A percentile compares a stretch with the other conserved stretches of the same genome.
Conservation (phyloP, 108 stramenopile species). For the Nitzschia sp. region DNA sequence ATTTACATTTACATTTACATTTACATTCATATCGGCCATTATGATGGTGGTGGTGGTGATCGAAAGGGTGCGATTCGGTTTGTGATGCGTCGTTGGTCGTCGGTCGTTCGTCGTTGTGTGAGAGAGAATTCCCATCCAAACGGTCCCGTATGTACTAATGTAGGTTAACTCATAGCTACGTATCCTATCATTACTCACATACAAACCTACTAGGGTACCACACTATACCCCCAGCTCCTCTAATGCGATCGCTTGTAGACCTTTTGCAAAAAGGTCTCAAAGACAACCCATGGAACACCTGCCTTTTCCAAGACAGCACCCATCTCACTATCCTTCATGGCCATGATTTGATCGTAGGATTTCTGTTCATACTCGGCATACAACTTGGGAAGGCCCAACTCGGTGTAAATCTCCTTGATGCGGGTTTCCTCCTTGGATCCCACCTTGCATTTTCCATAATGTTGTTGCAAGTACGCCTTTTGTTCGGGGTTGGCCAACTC, state of each 20-base stretch:
- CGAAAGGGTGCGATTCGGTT: background rate
- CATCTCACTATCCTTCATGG: slow-evolving; percentile 44
- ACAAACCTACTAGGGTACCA: too few relatives aligned
- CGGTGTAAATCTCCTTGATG: slow-evolving; percentile 70
- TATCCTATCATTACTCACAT: too few relatives aligned
- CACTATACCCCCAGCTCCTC: background rate
- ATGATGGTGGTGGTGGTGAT: background rate
- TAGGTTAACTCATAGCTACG: too few relatives aligned
- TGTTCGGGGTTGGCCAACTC: slow-evolving; percentile 26
- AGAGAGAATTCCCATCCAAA: too few relatives aligned
- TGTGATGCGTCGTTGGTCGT: too few relatives aligned
- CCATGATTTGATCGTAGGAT: slow-evolving; percentile 56
- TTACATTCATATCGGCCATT: background rate
- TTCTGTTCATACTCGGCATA: slow-evolving; percentile 77
- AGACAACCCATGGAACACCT: slow-evolving; percentile 64
- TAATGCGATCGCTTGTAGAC: slow-evolving; percentile 86
- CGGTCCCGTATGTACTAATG: too few relatives aligned
- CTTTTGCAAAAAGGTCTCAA: slow-evolving; percentile 69
- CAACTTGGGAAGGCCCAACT: slow-evolving; percentile 57
- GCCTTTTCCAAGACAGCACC: slow-evolving; percentile 22
- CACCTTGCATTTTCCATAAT: slow-evolving; percentile 81
- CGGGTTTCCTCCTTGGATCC: slow-evolving; percentile 37
- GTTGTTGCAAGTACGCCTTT: slow-evolving; percentile 33
- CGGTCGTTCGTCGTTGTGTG: too few relatives aligned
- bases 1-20: background rate